A percentile compares a stretch with the other conserved stretches of the same genome.
Conservation (phyloP, 2,329 filamentous ascomycete species). For the Cladophialophora exuberans region DNA sequence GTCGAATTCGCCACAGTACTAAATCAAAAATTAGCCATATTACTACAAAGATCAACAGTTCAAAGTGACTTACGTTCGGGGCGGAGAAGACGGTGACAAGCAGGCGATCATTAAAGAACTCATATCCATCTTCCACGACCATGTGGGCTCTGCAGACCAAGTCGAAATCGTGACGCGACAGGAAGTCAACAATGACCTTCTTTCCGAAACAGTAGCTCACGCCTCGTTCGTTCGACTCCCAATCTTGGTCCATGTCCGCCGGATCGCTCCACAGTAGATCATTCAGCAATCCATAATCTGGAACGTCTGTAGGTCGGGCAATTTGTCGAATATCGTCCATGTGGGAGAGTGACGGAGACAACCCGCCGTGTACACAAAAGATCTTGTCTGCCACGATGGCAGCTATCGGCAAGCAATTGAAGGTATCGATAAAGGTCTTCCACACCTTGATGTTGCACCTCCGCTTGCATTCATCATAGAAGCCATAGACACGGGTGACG, state of each 20-base stretch:
- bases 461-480: slow-evolving; percentile 97
- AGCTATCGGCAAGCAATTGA: slow-evolving; percentile 93
- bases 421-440: slow-evolving; percentile 97
- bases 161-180: slow-evolving; percentile 94
- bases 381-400: slow-evolving; percentile 98
- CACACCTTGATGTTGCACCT: slow-evolving; percentile 96
- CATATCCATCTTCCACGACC: slow-evolving; percentile 98
- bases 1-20: slow-evolving; percentile 99
- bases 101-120: slow-evolving; percentile 95
- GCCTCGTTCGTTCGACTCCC: slow-evolving; percentile 95
- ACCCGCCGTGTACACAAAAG: slow-evolving; percentile 93
- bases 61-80: slow-evolving; percentile 74
- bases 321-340: slow-evolving; percentile 99
- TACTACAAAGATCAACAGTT: neutral
- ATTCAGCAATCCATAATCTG: slow-evolving; percentile 93
- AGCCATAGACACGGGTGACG: slow-evolving; percentile 92
- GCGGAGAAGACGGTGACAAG: slow-evolving; percentile 97
- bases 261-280: slow-evolving; percentile 97
- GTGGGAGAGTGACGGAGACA: slow-evolving; percentile 87
- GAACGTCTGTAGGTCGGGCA: slow-evolving; percentile 91
- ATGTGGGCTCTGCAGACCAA: slow-evolving; percentile 96
- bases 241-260: slow-evolving; percentile 96
- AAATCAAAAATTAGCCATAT: slow-evolving; percentile 3
- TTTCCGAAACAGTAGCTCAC: slow-evolving; percentile 99
- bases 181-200: slow-evolving; percentile 95